Conservation (phyloP, 139 green algal genomes). For the Chlamydomonas incerta region DNA sequence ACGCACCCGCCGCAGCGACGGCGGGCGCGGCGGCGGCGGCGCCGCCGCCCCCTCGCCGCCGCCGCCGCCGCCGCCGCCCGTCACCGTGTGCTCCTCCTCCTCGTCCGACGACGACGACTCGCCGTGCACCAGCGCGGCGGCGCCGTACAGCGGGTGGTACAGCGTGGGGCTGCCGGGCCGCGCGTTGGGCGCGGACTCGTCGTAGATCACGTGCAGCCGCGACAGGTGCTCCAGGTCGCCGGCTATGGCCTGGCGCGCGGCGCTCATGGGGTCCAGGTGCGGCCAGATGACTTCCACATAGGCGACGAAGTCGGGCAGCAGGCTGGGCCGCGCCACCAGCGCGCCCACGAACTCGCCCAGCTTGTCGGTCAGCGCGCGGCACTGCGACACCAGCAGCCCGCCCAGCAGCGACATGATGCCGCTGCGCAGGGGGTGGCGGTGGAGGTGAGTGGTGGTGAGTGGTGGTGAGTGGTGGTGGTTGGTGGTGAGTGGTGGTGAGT, state of each 20-base stretch:
- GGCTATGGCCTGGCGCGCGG: conserved; percentile 34
- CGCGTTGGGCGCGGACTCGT: not conserved
- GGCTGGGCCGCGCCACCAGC: conserved; percentile 40
- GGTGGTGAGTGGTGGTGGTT: too few relatives aligned
- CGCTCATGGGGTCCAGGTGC: conserved; percentile 48
- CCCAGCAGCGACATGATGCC: conserved; percentile 47
- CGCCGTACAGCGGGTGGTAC: conserved; percentile 8
- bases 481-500: too few relatives aligned
- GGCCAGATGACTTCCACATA: conserved; percentile 54
- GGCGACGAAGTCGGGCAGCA: conserved; percentile 54
- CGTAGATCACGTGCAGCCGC: conserved; percentile 37
- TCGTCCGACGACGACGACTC: not conserved
- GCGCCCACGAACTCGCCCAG: conserved; percentile 12
- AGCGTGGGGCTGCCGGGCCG: conserved; percentile 30
- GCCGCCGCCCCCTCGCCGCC: too few relatives aligned
- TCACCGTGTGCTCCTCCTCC: conserved; percentile 6
- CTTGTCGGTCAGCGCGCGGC: not conserved
- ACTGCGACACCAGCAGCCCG: conserved; percentile 36
- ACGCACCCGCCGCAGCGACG: not conserved
- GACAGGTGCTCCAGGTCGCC: conserved; percentile 40
- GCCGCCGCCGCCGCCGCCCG: too few relatives aligned
- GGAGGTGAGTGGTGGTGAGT: not conserved
- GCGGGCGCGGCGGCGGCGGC: not conserved
- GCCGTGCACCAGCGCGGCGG: not conserved
- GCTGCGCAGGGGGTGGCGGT: too few relatives aligned